Evolutionary conservation across 1,284 basidiomycete species (phyloP), one percentile per base, ranked within the genome.

Genomic region (Apiotrichum porosum): DNA sequence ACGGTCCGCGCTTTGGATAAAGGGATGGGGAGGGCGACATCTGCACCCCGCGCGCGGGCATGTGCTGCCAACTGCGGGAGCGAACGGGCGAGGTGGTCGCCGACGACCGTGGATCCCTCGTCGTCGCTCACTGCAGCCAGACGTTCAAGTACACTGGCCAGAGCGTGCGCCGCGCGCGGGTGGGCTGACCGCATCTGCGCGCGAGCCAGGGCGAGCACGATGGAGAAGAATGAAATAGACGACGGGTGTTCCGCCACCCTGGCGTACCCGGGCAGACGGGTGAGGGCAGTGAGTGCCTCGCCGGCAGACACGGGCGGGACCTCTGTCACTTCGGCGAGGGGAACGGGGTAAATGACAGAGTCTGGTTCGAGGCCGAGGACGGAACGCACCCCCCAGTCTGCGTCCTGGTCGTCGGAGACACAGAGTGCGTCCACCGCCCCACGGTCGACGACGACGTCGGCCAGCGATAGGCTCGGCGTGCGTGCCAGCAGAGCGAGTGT

Each of bases 1-100:
- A 50, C 45, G 0, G 39, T 28, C 13, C 39, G 47, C n/a, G 51
- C 51, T 19, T 46, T 41, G 9, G 33, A 14, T 3, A 18, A 22
- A 3, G 49, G 39, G 12, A 36, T 14, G 3, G 49, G 26, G 22
- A 55, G 40, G n/a, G 36, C 6, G 13, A 30, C 32, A 18, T 23
- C 14, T 0, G 21, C 32, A 4, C 53, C 49, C 36, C 43, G 47
- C 12, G 49, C 39, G 9, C 24, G 22, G 1, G 53, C 49, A 13
- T 48, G 44, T 1, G 42, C 49, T 1, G 47, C 46, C 1, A 51
- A 35, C 6, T 33, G 37, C 4, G 53, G 42, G 13, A 55, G 53
- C 1, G 32, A 14, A 33, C 49, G 46, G 2, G 44, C 42, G 9
- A 55, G 40, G 19, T 9, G 39, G n/a, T 19, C 39, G 28, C 14